Base-by-base conservation (phyloP, 129 eudicot species). In the Pseudognaphalium luteoalbum region DNA sequence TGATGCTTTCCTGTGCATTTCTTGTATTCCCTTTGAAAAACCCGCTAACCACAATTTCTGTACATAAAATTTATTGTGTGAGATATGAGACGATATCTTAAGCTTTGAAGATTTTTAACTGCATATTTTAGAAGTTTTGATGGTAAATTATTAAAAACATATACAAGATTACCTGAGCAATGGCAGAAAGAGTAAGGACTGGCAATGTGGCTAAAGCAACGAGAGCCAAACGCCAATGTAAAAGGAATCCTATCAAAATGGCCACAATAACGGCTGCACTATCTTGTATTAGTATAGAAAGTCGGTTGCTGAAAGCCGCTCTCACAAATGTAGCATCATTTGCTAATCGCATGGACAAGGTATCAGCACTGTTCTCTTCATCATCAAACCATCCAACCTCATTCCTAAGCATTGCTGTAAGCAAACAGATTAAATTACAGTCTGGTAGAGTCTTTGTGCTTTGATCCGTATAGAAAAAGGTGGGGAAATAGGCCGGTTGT, bases 321-420 rank as follows among this genome's bases (percentile, higher is more conserved):
- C 98, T 84, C 76, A 93, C 97, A 82, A 93, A 93, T 68, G 98
- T 93, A 74, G 98, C 98, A 88, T 93, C 98, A 71, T 91, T 93
- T 58, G 97, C 98, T 78, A 93, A 85, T 47, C 98, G 96, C 97
- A 91, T 90, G 75, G 98, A 93, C 75, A 93, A 78, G 60, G 89
- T 91, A 68, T 90, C 97, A 34, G 97, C 97, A 66, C 91, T 90
- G 72, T 93, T 93, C 63, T 91, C 97, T 76, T 90, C 98, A 15
- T 87, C 97, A 80, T 93, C 98, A 83, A 93, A 93, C 98, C 98
- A 93, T 84, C 98, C 98, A 78, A 88, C 97, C 88, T 93, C 98
- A 83, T 93, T 93, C 33, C 93, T 89, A 78, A 93, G 92, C 96
- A 93, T 93, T 72, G 98, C 98, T 93, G 89, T 60, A 58, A 63